Evolutionary conservation across 2,329 filamentous ascomycete genomes (phyloP).

Genomic region (Neofusicoccum parvum): DNA sequence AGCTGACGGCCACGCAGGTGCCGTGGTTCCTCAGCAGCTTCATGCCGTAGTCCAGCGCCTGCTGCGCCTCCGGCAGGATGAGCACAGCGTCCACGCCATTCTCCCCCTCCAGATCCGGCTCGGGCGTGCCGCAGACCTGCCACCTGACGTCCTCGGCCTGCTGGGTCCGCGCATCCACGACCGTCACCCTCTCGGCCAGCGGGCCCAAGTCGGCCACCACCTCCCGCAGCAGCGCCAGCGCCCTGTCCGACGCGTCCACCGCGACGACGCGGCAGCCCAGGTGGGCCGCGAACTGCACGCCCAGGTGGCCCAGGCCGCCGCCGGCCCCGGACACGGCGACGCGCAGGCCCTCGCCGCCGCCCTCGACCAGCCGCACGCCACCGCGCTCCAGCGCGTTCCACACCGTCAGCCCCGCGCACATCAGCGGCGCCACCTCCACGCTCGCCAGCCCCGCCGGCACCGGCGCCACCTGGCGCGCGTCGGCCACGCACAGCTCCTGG

Average conservation of each 20-base stretch:
- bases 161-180: not conserved
- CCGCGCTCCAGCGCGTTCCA: constrained; percentile 44
- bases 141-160: not conserved
- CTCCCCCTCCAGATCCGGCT: not conserved
- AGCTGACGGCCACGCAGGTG: not conserved
- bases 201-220: not conserved
- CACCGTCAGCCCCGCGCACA: constrained; percentile 46
- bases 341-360: constrained; percentile 49
- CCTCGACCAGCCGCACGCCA: constrained; percentile 42
- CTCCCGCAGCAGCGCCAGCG: not conserved
- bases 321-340: not conserved
- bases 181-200: not conserved
- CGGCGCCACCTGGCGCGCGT: not conserved
- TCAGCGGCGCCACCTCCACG: constrained; percentile 42
- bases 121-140: not conserved
- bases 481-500: not conserved
- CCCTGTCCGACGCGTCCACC: not conserved
- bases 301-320: not conserved
- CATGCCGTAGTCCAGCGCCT: not conserved
- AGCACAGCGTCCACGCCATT: not conserved
- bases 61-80: not conserved
- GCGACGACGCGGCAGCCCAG: not conserved
- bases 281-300: not conserved
- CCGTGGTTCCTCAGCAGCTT: not conserved
- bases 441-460: constrained; percentile 24